Evolutionary conservation across 352 stramenopile genomes (phyloP), one percentile per base, ranked within the genome.

Genomic region (Globisporangium cederbergense): DNA sequence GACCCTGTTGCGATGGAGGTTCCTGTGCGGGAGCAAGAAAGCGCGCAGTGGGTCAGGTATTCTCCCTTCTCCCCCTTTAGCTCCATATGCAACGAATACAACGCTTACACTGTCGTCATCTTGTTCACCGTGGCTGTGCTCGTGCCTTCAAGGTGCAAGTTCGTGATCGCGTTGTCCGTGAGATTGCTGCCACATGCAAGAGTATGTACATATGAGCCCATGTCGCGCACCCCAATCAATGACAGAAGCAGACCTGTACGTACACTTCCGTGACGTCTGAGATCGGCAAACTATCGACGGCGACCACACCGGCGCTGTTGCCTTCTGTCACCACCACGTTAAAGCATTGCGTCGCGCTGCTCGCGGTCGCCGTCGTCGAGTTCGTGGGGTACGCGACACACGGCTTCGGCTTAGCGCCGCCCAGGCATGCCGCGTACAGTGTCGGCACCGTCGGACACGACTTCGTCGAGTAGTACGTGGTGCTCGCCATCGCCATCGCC

Each of bases 121-220:
- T 36, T 42, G 14, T 38, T 38, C 1, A 25, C 18, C 13, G 13
- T 22, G 16, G 30, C 49, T 2, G 25, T 40, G 16, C n/a, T 46
- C 9, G 36, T 42, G 51, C 40, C 34, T 4, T 47, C 16, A 18
- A 68, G 60, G 5, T 36, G 18, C 20, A 68, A 34, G n/a, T 22
- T 64, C 47, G 38, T 40, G 56, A 68, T 62, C 25, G 63, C 63
- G 47, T 68, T 68, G 47, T 68, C 59, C 0, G 56, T 49, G 11
- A 68, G 50, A 14, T 49, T 16, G 9, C 62, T 68, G 34, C 8
- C 25, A 11, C 25, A n/a, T 45, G 14, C 50, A 56, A n/a, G 5
- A 8, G n/a, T 28, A 56, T 5, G n/a, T 28, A 56, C 11, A 54
- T 55, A 13, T 47, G 42, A 47, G 42, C n/a, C 42, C 40, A 46